A percentile compares a stretch with the other conserved stretches of the same genome.
These are phyloP conservation scores for Fusarium secorum DNA, from an alignment of 2,329 filamentous ascomycete genomes.

Conservation along the genomic window DNA sequence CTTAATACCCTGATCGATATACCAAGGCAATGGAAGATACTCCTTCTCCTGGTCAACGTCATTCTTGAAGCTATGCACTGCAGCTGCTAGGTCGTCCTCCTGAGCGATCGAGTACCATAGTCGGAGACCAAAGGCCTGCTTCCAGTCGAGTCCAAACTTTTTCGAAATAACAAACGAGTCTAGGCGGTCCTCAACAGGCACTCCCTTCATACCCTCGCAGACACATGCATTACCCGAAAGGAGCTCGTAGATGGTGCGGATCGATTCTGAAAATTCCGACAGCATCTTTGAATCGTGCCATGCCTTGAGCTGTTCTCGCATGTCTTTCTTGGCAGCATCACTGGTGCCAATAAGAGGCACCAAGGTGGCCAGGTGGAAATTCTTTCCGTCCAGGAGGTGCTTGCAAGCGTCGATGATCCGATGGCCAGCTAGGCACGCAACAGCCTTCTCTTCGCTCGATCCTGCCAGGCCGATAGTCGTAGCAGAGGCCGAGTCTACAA, in stretches of 20 bases:
- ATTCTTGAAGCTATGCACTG: conserved; percentile 75
- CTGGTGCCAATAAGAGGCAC: conserved; percentile 83
- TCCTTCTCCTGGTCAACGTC: conserved; percentile 78
- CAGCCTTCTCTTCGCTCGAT: conserved; percentile 81
- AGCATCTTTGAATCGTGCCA: conserved; percentile 87
- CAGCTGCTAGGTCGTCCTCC: conserved; percentile 73
- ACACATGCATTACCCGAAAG: conserved; percentile 86
- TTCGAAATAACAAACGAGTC: conserved; percentile 83
- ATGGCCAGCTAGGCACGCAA: conserved; percentile 80
- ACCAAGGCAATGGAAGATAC: conserved; percentile 76
- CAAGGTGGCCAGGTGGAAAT: conserved; percentile 85
- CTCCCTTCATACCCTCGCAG: conserved; percentile 77
- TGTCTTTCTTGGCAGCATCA: conserved; percentile 72
- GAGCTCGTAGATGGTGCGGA: conserved; percentile 89
- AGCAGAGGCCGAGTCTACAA: conserved; percentile 68
- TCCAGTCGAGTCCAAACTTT: conserved; percentile 89
- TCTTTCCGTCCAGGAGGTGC: conserved; percentile 74
- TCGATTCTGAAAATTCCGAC: conserved; percentile 84
- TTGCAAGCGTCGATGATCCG: conserved; percentile 85
- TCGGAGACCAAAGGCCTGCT: conserved; percentile 88
- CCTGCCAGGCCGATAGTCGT: conserved; percentile 65
- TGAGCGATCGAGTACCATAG: conserved; percentile 84
- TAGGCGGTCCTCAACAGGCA: conserved; percentile 79
- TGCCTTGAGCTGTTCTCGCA: conserved; percentile 79
- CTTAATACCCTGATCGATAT: conserved; percentile 65